Base-by-base conservation (phyloP, 164 flowering plant genomes). In the Paratinospora sagittata region DNA sequence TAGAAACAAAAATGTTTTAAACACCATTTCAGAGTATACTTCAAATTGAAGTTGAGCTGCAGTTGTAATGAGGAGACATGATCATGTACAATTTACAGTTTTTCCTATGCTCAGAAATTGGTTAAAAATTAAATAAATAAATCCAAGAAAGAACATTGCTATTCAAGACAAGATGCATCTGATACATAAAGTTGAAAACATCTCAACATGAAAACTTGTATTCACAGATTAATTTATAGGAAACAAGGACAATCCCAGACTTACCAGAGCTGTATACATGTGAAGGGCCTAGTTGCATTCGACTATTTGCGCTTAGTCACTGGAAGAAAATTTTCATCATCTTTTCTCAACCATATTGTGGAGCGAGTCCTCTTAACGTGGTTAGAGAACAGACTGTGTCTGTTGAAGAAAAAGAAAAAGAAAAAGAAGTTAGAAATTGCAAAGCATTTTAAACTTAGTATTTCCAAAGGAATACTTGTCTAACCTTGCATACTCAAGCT, bases 401-500 rank as follows among this genome's bases (percentile, higher is more conserved):
- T 91, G 87, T 66, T 60, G 71, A 70, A 24, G 19, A 64, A 37
- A 43, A 17, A 43, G 3, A 60, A 58, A 52, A 10, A 11, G 3
- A 24, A 60, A n/a, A n/a, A n/a, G n/a, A n/a, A n/a, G n/a, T 55
- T 61, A 70, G 52, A 49, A 49, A 49, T 49, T 14, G n/a, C 57
- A 6, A 12, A 49, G 14, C 19, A 3, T 10, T 49, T 17, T 49
- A 49, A 49, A 49, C 57, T 13, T 49, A 49, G 16, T 13, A 17
- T 49, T 52, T 52, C n/a, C 58, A 52, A 52, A 52, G 14, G n/a
- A 49, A 49, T 49, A 11, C 2, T 13, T 13, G n/a, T 49, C n/a
- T 36, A 52, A 94, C 97, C 98, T 90, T 69, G 87, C 86, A 79
- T 77, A 89, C 68, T 92, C 94, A 79, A 92, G 84, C 78, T 82